These are phyloP conservation scores for Colletotrichum theobromicola DNA, from an alignment of 2,329 filamentous ascomycete genomes.

Conservation along the genomic window DNA sequence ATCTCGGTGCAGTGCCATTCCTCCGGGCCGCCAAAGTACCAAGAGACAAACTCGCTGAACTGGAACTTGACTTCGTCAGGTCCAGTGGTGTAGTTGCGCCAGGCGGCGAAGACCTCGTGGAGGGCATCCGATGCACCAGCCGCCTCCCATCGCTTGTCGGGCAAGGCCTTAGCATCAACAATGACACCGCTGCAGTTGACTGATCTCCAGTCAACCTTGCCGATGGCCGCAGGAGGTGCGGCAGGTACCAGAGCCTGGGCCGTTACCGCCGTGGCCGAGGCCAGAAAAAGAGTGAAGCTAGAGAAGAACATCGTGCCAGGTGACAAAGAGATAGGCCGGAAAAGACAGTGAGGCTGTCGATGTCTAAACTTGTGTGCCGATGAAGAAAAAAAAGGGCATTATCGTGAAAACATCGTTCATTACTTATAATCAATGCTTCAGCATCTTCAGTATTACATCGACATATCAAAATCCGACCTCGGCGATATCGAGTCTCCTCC, in stretches of 20 bases:
- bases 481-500: not conserved
- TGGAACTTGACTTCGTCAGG: not conserved
- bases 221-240: not conserved
- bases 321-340: not conserved
- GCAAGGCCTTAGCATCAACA: not conserved
- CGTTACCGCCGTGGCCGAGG: not conserved
- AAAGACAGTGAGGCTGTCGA: not conserved
- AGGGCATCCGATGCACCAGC: not conserved
- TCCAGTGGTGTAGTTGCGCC: not conserved
- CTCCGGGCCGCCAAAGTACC: conserved; percentile 1
- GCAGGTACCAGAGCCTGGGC: not conserved
- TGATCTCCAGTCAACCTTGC: not conserved
- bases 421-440: not conserved
- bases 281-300: not conserved
- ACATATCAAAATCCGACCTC: not conserved
- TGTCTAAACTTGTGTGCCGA: not conserved
- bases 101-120: not conserved
- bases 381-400: not conserved
- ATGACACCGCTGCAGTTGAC: not conserved
- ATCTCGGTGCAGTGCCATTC: not conserved
- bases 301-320: not conserved
- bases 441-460: not conserved
- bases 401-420: rapidly evolving
- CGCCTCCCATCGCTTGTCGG: not conserved
- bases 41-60: conserved; percentile 3